Evolutionary conservation across 352 stramenopile species (phyloP), one percentile per base, ranked within the genome.

Genomic region (Phytophthora citrophthora): DNA sequence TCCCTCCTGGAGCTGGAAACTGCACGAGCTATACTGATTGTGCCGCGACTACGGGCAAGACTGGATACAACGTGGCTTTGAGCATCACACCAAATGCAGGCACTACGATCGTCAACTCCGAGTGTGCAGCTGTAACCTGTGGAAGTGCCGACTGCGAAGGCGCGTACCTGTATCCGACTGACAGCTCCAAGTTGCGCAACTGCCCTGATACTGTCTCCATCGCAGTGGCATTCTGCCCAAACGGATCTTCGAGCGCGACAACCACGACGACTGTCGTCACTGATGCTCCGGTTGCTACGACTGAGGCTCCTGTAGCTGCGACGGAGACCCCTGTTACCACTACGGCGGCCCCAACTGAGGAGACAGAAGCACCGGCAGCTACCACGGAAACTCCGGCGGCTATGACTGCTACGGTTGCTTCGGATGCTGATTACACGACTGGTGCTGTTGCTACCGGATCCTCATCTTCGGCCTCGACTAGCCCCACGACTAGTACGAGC

Each of bases 11-110:
- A 69, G 75, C 77, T 0, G 75, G 76, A 12, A 77, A 70, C 64
- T 89, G 82, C 59, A 72, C 56, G 29, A 90, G 76, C 55, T 81
- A 78, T 41, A 69, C 47, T 4, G 68, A 83, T 8, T 91, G 82
- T 61, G 76, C 76, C 52, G 20, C 51, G 6, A 66, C 49, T 0
- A 86, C 82, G 4, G 67, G 76, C 56, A 88, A 88, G 50, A 74
- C 66, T 10, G 83, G 83, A 45, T 92, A 76, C 72, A 92, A 92
- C 46, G 70, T 89, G 24, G 61, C 81, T 20, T 74, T 92, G 67
- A 67, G 70, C 16, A 87, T 92, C 61, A 73, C 53, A 2, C 83
- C 81, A 29, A 49, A 58, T 47, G 66, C 50, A 9, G 48, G 52
- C 31, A 76, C 46, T 34, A 52, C 58, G 15, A 62, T 6, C 13